phyloP scores from a whole-genome alignment of 495 filamentous ascomycete species.

The Staphylotrichum longicolle region DNA sequence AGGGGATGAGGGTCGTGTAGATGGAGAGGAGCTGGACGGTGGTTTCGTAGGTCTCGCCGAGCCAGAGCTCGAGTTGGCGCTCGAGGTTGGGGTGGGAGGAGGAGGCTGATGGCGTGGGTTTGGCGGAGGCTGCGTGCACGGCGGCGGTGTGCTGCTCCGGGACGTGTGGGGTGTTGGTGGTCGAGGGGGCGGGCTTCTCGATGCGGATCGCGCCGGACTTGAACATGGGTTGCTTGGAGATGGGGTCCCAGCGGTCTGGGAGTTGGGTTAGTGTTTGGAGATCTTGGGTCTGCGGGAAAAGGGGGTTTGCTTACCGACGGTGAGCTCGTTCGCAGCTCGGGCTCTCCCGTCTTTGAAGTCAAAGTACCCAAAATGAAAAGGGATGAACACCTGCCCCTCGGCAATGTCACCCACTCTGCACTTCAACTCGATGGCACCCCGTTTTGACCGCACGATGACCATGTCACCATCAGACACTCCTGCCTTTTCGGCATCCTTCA shows the following conservation, averaged over 20 bases:
- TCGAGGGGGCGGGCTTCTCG: not conserved
- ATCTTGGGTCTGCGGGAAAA: too few relatives aligned
- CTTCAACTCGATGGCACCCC: conserved; percentile 1
- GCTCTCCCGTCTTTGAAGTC: not conserved
- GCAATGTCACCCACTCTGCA: conserved; percentile 2
- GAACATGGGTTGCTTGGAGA: conserved; percentile 7
- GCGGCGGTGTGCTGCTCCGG: conserved; percentile 4
- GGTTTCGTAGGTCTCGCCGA: conserved; percentile 7
- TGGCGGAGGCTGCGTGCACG: not conserved
- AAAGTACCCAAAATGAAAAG: conserved; percentile 8
- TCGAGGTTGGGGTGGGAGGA: not conserved
- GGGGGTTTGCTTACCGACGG: not conserved
- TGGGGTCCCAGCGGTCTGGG: conserved; percentile 11
- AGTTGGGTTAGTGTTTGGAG: not conserved
- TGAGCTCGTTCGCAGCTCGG: conserved; percentile 7
- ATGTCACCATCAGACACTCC: not conserved
- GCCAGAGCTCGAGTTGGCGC: conserved; percentile 2
- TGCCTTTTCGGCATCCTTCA: not conserved
- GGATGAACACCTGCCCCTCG: conserved; percentile 9
- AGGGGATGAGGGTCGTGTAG: not conserved
- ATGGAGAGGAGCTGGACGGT: not conserved
- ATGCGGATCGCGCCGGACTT: conserved; percentile 3
- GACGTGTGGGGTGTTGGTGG: not conserved
- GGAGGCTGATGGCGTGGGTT: not conserved
- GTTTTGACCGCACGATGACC: conserved; percentile 5